Percentiles rank a stretch among this genome's conserved stretches.
Conservation (phyloP, 148 eudicot species). For the Vaccinium myrtillus region DNA sequence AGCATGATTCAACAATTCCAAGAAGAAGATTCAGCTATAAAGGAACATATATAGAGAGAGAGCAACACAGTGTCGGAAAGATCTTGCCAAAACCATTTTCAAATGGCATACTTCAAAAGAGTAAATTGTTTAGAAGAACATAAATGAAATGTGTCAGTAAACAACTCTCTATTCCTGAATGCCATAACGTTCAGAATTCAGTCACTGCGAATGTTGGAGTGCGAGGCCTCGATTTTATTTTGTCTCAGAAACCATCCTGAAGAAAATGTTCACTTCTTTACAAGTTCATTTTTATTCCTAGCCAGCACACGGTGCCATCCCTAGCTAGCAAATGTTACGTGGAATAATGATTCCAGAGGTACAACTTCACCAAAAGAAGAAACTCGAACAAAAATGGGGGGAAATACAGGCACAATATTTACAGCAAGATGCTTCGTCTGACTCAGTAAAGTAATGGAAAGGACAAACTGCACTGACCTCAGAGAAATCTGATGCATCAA, state of each 20-base stretch:
- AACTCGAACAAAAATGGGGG: background rate
- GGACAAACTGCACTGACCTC: conserved; percentile 51
- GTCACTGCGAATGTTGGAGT: background rate
- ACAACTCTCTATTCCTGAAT: background rate
- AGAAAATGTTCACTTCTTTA: background rate
- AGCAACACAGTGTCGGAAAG: background rate
- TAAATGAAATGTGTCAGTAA: background rate
- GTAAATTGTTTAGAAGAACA: background rate
- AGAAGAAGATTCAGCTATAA: background rate
- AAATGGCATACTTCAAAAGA: background rate
- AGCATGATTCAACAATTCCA: conserved; percentile 6
- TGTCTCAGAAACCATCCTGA: background rate
- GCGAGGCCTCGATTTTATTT: background rate
- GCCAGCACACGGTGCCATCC: background rate
- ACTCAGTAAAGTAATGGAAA: background rate
- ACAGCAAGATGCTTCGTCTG: background rate
- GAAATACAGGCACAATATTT: background rate
- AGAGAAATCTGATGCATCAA: conserved; percentile 76
- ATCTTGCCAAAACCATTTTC: background rate
- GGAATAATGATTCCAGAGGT: background rate
- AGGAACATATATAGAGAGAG: background rate
- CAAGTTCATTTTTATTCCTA: background rate
- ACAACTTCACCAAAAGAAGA: background rate
- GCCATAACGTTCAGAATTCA: background rate
- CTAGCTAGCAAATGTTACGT: background rate